A percentile compares a stretch with the other conserved stretches of the same genome.
These are phyloP conservation scores for Trichosporon sp. DNA, from an alignment of 1,284 basidiomycete species.

Conservation along the genomic window DNA sequence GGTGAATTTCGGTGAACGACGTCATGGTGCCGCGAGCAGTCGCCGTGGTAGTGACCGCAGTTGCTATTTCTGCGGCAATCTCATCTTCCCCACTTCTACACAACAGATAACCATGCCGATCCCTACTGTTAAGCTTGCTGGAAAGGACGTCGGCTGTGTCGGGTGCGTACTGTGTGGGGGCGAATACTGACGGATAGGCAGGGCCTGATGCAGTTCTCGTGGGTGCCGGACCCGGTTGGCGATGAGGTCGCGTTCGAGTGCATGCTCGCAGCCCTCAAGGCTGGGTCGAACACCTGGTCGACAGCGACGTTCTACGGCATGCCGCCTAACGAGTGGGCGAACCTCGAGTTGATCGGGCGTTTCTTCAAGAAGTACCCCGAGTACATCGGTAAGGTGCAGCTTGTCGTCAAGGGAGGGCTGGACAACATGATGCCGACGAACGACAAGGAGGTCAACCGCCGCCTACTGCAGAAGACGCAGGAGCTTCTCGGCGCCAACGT, in stretches of 20 bases:
- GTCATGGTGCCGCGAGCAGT: not conserved
- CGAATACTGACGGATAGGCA: slow-evolving; percentile 27
- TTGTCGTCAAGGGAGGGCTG: slow-evolving; percentile 62
- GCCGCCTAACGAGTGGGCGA: slow-evolving; percentile 38
- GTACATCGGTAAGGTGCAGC: slow-evolving; percentile 61
- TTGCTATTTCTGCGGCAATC: not conserved
- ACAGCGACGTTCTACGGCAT: slow-evolving; percentile 54
- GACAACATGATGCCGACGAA: slow-evolving; percentile 29
- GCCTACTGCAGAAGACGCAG: slow-evolving; percentile 57
- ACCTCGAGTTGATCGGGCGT: slow-evolving; percentile 49
- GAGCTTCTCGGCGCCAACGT: slow-evolving; percentile 59
- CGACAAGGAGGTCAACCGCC: slow-evolving; percentile 56
- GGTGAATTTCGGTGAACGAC: slow-evolving; percentile 11
- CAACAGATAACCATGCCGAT: slow-evolving; percentile 32
- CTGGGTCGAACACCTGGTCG: slow-evolving; percentile 60
- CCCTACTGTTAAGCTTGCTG: slow-evolving; percentile 42
- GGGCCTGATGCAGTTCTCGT: slow-evolving; percentile 66
- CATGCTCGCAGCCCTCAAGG: slow-evolving; percentile 65
- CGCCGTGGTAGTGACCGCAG: not conserved
- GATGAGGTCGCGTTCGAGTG: slow-evolving; percentile 66
- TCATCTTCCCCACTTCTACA: not conserved
- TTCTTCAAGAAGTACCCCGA: slow-evolving; percentile 61
- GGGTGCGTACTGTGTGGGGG: slow-evolving; percentile 33
- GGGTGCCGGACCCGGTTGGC: slow-evolving; percentile 57
- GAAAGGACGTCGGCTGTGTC: slow-evolving; percentile 44